Evolutionary conservation across 1,139 yeast species (phyloP), one percentile per base, ranked within the genome.

Genomic region (Debaryomyces robertsiae): DNA sequence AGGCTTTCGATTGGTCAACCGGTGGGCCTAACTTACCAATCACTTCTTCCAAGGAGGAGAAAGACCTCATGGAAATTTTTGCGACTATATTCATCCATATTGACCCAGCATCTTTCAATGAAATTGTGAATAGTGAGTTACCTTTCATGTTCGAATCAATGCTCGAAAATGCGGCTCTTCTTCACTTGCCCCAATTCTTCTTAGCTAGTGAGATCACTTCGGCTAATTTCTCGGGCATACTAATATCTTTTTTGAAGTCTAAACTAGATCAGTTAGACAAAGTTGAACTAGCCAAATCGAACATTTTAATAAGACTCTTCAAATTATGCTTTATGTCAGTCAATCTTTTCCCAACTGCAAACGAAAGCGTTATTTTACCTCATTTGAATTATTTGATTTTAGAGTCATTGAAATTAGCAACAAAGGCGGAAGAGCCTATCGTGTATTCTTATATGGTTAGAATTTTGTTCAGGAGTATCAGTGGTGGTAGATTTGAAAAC

Each of bases 251-350:
- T 57, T 72, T 93, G 50, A 82, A 82, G 52, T 74, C 82, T 0
- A 86, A 86, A 50, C 68, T 94, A 36, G 82, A 80, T 18, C 89
- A 84, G 45, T 69, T 93, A 25, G 98, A 98, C 2, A 82, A 85
- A 45, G 84, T 84, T 23, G 91, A 89, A 54, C 75, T 84, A 27
- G 77, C 84, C 23, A 86, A 85, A 51, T 82, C 96, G 0, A 88
- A 87, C 52, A 84, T 93, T 41, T 68, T 93, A 50, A 86, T 90
- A 15, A 73, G 97, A 41, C 68, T 94, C 32, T 93, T 90, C 77
- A 93, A 91, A 62, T 69, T 93, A 34, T 89, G 96, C 52, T 91
- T 93, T 60, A 89, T 93, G 96, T 91, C 97, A 2, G 97, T 94
- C 3, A 93, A 88, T 53, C 68, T 93, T 42, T 93, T 89, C 59